Evolutionary conservation across 441 rosid genomes (phyloP).

Genomic region (Populus hybrid): DNA sequence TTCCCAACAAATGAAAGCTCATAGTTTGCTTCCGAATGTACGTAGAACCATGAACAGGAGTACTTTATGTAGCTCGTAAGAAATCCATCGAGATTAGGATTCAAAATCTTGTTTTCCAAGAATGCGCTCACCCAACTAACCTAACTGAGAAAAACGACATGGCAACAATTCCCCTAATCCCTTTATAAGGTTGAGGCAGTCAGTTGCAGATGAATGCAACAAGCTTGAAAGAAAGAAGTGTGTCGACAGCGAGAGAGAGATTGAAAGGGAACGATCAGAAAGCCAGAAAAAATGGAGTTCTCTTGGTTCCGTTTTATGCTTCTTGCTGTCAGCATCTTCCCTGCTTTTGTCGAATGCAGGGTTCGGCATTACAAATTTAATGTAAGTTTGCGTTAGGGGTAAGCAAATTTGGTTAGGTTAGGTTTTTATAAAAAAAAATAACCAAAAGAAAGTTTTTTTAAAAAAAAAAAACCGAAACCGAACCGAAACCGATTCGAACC

Average conservation of each 20-base stretch:
- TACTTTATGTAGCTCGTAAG: constrained; percentile 41
- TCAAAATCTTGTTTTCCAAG: constrained; percentile 48
- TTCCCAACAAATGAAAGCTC: too few relatives aligned
- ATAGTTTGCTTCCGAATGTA: neutral
- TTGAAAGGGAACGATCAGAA: neutral
- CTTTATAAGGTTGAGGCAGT: constrained; percentile 31
- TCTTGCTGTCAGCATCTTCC: constrained; percentile 46
- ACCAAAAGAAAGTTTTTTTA: too few relatives aligned
- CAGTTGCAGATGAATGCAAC: constrained; percentile 32
- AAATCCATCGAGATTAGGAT: constrained; percentile 20
- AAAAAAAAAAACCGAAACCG: too few relatives aligned
- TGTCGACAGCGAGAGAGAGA: constrained; percentile 7
- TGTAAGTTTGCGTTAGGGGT: constrained; percentile 20
- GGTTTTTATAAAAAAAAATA: too few relatives aligned
- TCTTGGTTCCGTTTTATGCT: constrained; percentile 36
- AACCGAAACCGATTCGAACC: too few relatives aligned
- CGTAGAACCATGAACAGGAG: neutral
- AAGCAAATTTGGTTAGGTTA: too few relatives aligned
- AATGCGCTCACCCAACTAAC: constrained; percentile 51
- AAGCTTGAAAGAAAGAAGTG: constrained; percentile 5
- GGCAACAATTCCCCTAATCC: constrained; percentile 26
- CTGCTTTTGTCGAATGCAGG: constrained; percentile 49
- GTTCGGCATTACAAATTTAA: constrained; percentile 74
- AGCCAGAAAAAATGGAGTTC: constrained; percentile 24
- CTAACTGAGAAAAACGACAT: constrained; percentile 48